Evolutionary conservation across 1,284 basidiomycete genomes (phyloP).

Genomic region (Fomitopsis pinicola): DNA sequence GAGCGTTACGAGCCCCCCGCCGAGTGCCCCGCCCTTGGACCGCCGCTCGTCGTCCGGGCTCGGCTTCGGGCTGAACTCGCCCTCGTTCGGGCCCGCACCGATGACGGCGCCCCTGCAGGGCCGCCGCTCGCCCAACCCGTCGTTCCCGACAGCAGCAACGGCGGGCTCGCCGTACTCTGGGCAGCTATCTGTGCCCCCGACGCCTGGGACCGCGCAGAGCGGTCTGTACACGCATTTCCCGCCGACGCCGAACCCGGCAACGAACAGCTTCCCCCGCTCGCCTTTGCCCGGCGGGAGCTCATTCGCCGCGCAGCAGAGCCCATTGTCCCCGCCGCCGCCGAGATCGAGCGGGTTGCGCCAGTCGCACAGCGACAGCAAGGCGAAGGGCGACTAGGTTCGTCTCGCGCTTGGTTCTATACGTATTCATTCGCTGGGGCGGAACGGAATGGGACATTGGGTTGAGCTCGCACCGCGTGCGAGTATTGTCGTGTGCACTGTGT

Average conservation of each 20-base stretch:
- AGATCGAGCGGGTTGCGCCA: conserved; percentile 17
- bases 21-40: conserved; percentile 27
- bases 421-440: neutral
- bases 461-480: neutral
- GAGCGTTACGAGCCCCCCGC: conserved; percentile 11
- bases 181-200: conserved; percentile 18
- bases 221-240: conserved; percentile 33
- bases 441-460: neutral
- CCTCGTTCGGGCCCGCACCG: conserved; percentile 22
- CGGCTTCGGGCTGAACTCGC: conserved; percentile 29
- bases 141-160: conserved; percentile 21
- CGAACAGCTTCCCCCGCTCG: conserved; percentile 22
- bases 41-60: conserved; percentile 21
- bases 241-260: conserved; percentile 33
- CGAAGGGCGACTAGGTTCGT: conserved; percentile 38
- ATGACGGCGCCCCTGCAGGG: conserved; percentile 11
- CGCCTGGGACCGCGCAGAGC: conserved; percentile 16
- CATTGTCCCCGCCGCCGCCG: conserved; percentile 27
- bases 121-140: conserved; percentile 3
- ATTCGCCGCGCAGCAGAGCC: conserved; percentile 25
- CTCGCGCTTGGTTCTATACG: neutral
- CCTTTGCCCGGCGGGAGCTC: conserved; percentile 17
- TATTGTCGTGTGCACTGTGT: neutral
- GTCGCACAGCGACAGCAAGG: conserved; percentile 16
- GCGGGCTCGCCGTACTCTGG: conserved; percentile 22